Conservation (phyloP, 1,284 basidiomycete genomes). For the Prillingera fragicola region DNA sequence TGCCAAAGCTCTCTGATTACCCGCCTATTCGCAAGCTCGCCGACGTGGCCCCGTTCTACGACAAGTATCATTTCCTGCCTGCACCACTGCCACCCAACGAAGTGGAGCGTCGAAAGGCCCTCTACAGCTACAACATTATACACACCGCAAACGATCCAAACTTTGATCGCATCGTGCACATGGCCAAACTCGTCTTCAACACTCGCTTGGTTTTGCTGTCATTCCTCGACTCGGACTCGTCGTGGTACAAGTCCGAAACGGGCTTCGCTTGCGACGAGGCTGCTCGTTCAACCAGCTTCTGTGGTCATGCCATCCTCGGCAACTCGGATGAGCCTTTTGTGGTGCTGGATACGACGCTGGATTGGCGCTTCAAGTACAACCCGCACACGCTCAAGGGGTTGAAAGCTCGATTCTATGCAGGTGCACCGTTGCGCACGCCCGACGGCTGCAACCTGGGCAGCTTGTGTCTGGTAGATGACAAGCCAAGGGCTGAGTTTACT, state of each 20-base stretch:
- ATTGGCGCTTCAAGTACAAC: constrained; percentile 77
- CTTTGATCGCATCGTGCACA: constrained; percentile 82
- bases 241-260: too few relatives aligned
- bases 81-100: constrained; percentile 78
- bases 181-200: constrained; percentile 88
- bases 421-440: constrained; percentile 77
- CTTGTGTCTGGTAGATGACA: constrained; percentile 78
- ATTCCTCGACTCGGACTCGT: constrained; percentile 42
- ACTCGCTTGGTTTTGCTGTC: constrained; percentile 81
- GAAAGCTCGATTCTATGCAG: constrained; percentile 81
- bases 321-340: constrained; percentile 84
- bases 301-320: constrained; percentile 13
- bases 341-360: constrained; percentile 67
- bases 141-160: constrained; percentile 77
- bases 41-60: constrained; percentile 51
- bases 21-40: constrained; percentile 3
- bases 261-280: too few relatives aligned
- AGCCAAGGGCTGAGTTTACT: constrained; percentile 75
- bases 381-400: constrained; percentile 67
- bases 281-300: constrained; percentile 7
- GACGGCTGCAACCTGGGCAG: constrained; percentile 89
- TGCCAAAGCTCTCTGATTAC: neutral
- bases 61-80: constrained; percentile 64
- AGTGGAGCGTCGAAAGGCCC: constrained; percentile 66
- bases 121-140: constrained; percentile 79